These are phyloP conservation scores for Chloris gayana DNA, from an alignment of 176 grass and related monocot genomes.

Conservation along the genomic window DNA sequence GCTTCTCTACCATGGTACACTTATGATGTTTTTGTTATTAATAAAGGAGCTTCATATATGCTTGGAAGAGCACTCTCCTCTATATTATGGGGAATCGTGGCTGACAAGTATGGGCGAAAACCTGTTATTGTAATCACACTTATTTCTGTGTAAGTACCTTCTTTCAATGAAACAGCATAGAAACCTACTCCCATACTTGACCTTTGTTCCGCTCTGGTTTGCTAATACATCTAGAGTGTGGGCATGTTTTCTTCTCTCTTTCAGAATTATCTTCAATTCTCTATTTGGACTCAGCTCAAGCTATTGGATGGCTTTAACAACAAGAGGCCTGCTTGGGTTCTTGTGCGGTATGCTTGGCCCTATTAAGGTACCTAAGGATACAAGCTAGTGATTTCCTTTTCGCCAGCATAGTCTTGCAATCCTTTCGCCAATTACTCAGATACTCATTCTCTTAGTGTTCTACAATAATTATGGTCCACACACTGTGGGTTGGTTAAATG, in stretches of 20 bases:
- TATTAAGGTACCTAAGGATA: constrained; percentile 51
- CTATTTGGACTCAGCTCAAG: constrained; percentile 67
- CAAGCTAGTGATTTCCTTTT: background rate
- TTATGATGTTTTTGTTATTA: constrained; percentile 24
- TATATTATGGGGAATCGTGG: constrained; percentile 67
- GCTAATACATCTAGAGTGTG: constrained; percentile 11
- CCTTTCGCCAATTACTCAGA: background rate
- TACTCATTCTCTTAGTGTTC: constrained; percentile 8
- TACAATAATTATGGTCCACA: background rate
- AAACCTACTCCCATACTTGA: background rate
- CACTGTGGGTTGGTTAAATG: background rate
- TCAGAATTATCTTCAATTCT: constrained; percentile 64
- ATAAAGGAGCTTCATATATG: constrained; percentile 78
- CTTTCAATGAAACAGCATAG: constrained; percentile 6
- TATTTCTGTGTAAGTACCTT: constrained; percentile 55
- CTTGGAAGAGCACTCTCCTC: constrained; percentile 64
- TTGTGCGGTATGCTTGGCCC: constrained; percentile 57
- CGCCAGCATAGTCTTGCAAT: constrained; percentile 3
- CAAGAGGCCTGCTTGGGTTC: constrained; percentile 56
- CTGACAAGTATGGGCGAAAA: constrained; percentile 72
- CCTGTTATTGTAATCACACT: constrained; percentile 62
- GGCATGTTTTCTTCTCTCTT: constrained; percentile 18
- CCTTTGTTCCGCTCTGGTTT: constrained; percentile 19
- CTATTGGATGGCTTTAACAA: constrained; percentile 74
- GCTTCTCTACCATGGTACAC: constrained; percentile 9